These are phyloP conservation scores for Cercospora citrullina DNA, from an alignment of 2,329 filamentous ascomycete species.

Conservation along the genomic window DNA sequence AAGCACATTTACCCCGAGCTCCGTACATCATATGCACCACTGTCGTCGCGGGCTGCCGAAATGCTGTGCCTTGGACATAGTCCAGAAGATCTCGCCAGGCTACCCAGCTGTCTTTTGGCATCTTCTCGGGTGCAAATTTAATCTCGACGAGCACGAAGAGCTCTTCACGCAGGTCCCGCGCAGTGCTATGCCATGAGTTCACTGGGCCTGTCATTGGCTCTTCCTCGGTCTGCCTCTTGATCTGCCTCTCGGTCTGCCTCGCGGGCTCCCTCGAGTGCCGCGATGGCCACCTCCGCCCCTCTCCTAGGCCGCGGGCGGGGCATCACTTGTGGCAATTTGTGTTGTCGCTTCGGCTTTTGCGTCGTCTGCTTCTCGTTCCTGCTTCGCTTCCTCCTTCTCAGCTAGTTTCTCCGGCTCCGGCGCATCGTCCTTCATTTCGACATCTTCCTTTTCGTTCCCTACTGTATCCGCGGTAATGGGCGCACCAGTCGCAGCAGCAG, in stretches of 20 bases:
- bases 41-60: background rate
- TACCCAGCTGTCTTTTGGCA: too few species aligned
- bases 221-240: background rate
- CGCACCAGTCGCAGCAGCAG: conserved; percentile 12
- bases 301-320: conserved; percentile 7
- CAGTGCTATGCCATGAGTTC: background rate
- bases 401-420: conserved; percentile 18
- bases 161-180: background rate
- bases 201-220: background rate
- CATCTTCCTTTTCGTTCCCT: conserved; percentile 19
- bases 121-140: too few species aligned
- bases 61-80: background rate
- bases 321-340: conserved; percentile 28
- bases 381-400: conserved; percentile 36
- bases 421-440: conserved; percentile 24
- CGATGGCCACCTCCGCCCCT: background rate
- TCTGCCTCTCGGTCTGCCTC: background rate
- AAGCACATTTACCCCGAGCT: background rate
- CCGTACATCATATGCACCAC: background rate
- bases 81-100: background rate
- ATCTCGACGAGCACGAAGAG: background rate
- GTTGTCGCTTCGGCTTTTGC: conserved; percentile 35
- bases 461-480: conserved; percentile 6
- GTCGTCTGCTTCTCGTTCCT: conserved; percentile 35
- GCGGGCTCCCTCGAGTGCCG: background rate